Percentiles rank a stretch among this genome's conserved stretches.
These are phyloP conservation scores for Microbotryum intermedium DNA, from an alignment of 1,284 basidiomycete genomes.

Conservation along the genomic window DNA sequence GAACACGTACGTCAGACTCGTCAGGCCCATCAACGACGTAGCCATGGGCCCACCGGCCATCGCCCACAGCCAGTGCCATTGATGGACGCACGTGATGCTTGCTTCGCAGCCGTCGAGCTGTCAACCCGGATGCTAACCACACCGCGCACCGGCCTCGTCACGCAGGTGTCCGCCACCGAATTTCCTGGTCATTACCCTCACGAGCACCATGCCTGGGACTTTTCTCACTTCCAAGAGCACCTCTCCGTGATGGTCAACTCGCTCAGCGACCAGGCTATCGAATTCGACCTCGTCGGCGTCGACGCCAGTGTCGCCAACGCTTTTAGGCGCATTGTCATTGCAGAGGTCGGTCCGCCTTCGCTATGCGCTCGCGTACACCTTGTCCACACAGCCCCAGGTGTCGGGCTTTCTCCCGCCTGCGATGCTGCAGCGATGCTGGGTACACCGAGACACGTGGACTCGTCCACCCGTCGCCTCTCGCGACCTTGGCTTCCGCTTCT, in stretches of 20 bases:
- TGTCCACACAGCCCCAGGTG: background rate
- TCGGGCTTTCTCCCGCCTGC: background rate
- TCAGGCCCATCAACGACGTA: background rate
- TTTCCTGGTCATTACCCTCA: slow-evolving; percentile 77
- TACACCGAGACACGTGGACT: background rate
- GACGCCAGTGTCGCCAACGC: slow-evolving; percentile 96
- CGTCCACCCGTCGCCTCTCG: no score
- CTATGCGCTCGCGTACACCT: background rate
- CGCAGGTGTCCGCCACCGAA: slow-evolving; percentile 68
- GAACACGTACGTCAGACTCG: slow-evolving; percentile 20
- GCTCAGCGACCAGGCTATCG: slow-evolving; percentile 70
- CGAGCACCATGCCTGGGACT: slow-evolving; percentile 75
- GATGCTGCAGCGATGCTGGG: background rate
- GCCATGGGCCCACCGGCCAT: background rate
- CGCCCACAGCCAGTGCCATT: background rate
- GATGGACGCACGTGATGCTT: background rate
- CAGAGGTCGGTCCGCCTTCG: slow-evolving; percentile 66
- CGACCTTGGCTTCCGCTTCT: background rate
- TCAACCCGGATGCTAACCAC: background rate
- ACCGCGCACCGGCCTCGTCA: background rate
- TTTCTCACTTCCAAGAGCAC: slow-evolving; percentile 66
- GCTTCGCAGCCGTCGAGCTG: background rate
- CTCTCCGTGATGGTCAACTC: slow-evolving; percentile 64
- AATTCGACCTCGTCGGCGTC: slow-evolving; percentile 92
- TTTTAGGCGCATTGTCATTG: slow-evolving; percentile 80